Evolutionary conservation across 352 stramenopile genomes (phyloP).

Genomic region (Elongisporangium undulatum): DNA sequence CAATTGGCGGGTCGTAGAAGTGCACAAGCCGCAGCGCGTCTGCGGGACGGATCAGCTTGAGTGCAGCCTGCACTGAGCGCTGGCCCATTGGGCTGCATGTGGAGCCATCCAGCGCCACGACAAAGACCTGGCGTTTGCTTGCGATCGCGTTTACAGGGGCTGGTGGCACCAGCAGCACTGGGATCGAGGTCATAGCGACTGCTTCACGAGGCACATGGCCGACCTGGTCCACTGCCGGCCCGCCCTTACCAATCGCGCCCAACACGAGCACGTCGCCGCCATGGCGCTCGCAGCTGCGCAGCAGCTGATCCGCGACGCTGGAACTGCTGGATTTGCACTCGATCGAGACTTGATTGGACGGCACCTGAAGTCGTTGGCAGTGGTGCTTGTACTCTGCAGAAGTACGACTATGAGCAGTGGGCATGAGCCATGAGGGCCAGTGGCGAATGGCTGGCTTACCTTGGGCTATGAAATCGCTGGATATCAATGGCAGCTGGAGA

Average conservation of each 20-base stretch:
- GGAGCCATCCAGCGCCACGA: constrained; percentile 47
- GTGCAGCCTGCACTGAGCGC: constrained; percentile 36
- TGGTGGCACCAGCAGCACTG: constrained; percentile 39
- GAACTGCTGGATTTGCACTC: constrained; percentile 14
- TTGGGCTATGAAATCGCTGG: constrained; percentile 49
- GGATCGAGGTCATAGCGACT: constrained; percentile 15
- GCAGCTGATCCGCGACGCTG: constrained; percentile 24
- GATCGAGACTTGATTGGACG: constrained; percentile 33
- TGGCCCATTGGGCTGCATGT: neutral
- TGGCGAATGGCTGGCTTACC: constrained; percentile 11
- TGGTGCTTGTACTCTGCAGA: constrained; percentile 49
- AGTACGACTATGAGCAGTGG: neutral
- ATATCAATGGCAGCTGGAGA: constrained; percentile 53
- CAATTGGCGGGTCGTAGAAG: constrained; percentile 48
- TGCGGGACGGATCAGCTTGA: constrained; percentile 49
- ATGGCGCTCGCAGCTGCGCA: constrained; percentile 20
- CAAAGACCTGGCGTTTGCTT: constrained; percentile 39
- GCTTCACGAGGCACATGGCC: constrained; percentile 51
- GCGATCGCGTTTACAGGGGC: constrained; percentile 40
- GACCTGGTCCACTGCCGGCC: constrained; percentile 49
- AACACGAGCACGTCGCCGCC: constrained; percentile 47
- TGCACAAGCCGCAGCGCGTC: constrained; percentile 51
- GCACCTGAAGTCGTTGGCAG: constrained; percentile 31
- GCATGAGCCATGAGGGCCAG: neutral
- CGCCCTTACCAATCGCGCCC: constrained; percentile 53